Base-by-base conservation (phyloP, 345 rosid species). In the Durio zibethinus region DNA sequence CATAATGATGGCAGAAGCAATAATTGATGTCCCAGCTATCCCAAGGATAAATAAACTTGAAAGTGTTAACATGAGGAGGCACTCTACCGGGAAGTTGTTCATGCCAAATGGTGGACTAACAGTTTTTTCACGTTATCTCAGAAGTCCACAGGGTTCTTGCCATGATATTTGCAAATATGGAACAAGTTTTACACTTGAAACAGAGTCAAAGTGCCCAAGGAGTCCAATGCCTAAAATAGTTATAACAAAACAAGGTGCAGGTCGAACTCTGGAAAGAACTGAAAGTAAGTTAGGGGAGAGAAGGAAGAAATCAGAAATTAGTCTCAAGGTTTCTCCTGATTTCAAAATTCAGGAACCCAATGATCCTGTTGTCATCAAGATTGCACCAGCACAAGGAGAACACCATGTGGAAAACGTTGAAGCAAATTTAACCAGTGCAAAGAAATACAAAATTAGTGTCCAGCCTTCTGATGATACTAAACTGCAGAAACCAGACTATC, bases 81-180 rank as follows among this genome's bases (percentile, higher is more conserved):
- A 78, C 15, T 86, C 92, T 14, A 88, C 87, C 14, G 94, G 91
- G 64, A 78, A 71, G 16, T 68, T 87, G 21, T 77, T 75, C 23
- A 35, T 73, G 78, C 83, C 79, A 42, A 72, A 72, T 15, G 74
- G 79, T 36, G 84, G 81, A 72, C 74, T 61, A 67, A 80, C 78
- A 21, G 80, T 83, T 80, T 54, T 73, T 75, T 91, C 98, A 0
- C 91, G 91, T 38, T 94, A 93, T 76, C 93, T 86, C n/a, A 86
- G 86, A 56, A 73, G 87, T 83, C 84, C 85, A 23, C 77, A 83
- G 52, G 84, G 86, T 70, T 93, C 98, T n/a, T 89, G 86, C 80
- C 98, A 93, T 85, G 98, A 94, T 80, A 67, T 81, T 56, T 94
- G 98, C 82, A 94, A 94, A 81, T 88, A 81, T 35, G 94, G 95